Base-by-base conservation (phyloP, 768 basidiomycete genomes). In the Hortiboletus campestris region DNA sequence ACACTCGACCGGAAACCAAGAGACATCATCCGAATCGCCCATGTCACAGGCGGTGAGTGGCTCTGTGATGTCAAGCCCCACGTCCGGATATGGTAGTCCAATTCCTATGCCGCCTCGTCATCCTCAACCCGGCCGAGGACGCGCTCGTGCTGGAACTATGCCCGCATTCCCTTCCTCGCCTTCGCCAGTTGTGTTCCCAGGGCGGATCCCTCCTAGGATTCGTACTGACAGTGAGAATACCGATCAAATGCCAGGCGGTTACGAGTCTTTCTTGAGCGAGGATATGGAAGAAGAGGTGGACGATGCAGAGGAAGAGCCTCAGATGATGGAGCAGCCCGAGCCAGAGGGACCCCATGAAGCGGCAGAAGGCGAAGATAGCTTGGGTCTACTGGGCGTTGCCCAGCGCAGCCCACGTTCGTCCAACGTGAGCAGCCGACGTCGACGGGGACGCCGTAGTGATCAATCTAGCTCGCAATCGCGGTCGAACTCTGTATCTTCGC, bases 1-100 rank as follows among this genome's bases (percentile, higher is more conserved):
- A 13, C 82, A 81, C 63, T 85, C 84, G 17, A 88, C 85, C 0
- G 83, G 85, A 31, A 86, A 88, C 54, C 72, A 65, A 4, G 85
- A 85, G 1, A 67, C 69, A 49, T 82, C 83, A 8, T 79, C 80
- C 0, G 85, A 84, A 57, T 86, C 82, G 22, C 83, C 82, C 14
- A 72, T 76, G 58, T 83, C 84, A 0, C 71, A 74, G 39, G 78
- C 62, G 2, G 11, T 64, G 60, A 64, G 74, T 56, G 58, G 69
- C 64, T 77, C 76, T 22, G 70, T 66, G 31, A 67, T 71, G 53
- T 74, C 68, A 7, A 78, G 75, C 53, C 62, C 75, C 31, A 72
- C 71, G 31, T 74, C 67, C 1, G 67, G 69, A 20, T 71, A 67
- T 43, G 63, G 63, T 2, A 68, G 55, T 20, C 74, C 67, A 0